Percentiles rank a stretch among this genome's conserved stretches.
phyloP scores from a whole-genome alignment of 495 filamentous ascomycete species.

The Aspergillus ostianus region DNA sequence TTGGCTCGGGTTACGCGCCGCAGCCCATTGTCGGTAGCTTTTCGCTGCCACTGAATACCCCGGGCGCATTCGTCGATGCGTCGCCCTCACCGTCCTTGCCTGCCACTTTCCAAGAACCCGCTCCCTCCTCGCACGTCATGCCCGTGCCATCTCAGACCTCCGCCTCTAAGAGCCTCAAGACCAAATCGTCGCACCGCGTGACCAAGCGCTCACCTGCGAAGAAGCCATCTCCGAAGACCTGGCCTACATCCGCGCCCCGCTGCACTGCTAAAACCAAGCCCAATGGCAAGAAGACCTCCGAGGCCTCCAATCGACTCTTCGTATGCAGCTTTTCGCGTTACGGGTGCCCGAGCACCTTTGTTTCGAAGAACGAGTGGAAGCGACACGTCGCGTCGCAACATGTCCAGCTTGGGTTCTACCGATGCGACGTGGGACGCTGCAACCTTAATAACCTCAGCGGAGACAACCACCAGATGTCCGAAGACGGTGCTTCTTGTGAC shows the following conservation, averaged over 20 bases:
- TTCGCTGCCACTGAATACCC: not conserved
- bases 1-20: slow-evolving; percentile 6
- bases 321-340: slow-evolving; percentile 79
- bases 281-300: slow-evolving; percentile 5
- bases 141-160: not conserved
- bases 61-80: not conserved
- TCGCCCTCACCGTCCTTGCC: not conserved
- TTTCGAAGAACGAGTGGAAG: slow-evolving; percentile 97
- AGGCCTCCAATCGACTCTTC: slow-evolving; percentile 61
- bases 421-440: slow-evolving; percentile 70
- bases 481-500: not conserved
- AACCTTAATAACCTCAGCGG: slow-evolving; percentile 30
- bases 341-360: slow-evolving; percentile 81
- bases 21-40: not conserved
- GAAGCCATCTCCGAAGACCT: not conserved
- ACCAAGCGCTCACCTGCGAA: not conserved
- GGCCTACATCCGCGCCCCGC: slow-evolving; percentile 1
- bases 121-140: not conserved
- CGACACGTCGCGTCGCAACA: slow-evolving; percentile 84
- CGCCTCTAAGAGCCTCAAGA: not conserved
- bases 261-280: slow-evolving; percentile 8
- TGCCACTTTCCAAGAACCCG: not conserved
- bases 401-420: slow-evolving; percentile 73
- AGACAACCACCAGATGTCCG: slow-evolving; percentile 1
- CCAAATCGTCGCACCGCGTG: not conserved